phyloP scores from a whole-genome alignment of 352 stramenopile species.

The Phytophthora idaei region DNA sequence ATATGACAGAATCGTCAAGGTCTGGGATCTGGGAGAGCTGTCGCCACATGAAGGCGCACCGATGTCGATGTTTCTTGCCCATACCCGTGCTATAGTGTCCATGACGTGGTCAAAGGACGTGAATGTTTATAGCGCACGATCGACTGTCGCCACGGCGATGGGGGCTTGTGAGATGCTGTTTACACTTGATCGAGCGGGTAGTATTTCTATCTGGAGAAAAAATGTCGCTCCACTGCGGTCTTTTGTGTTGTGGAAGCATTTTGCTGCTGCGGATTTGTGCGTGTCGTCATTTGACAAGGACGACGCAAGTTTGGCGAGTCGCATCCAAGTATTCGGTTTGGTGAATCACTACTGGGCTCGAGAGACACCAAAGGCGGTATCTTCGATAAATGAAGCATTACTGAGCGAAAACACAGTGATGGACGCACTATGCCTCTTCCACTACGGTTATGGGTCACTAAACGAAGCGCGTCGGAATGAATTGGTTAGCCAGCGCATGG shows the following conservation, averaged over 20 bases:
- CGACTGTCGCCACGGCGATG: constrained; percentile 22
- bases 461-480: constrained; percentile 62
- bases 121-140: constrained; percentile 57
- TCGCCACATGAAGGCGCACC: constrained; percentile 56
- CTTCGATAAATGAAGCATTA: constrained; percentile 59
- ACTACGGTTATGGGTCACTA: constrained; percentile 69
- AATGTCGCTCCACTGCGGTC: constrained; percentile 49
- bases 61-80: constrained; percentile 63
- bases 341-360: constrained; percentile 49
- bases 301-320: constrained; percentile 6
- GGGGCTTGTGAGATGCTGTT: constrained; percentile 72
- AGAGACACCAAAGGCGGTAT: constrained; percentile 23
- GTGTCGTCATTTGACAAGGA: constrained; percentile 18
- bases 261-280: constrained; percentile 48
- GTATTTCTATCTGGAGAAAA: constrained; percentile 81
- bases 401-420: constrained; percentile 75
- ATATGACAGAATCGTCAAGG: constrained; percentile 76
- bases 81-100: constrained; percentile 58
- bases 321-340: constrained; percentile 38
- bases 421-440: constrained; percentile 69
- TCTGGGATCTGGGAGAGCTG: constrained; percentile 66
- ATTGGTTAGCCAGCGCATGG: constrained; percentile 71
- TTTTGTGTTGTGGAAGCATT: constrained; percentile 77
- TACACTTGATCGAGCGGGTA: constrained; percentile 64
- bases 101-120: constrained; percentile 61